These are phyloP conservation scores for Alternaria conjuncta DNA, from an alignment of 2,329 filamentous ascomycete genomes.

Conservation along the genomic window DNA sequence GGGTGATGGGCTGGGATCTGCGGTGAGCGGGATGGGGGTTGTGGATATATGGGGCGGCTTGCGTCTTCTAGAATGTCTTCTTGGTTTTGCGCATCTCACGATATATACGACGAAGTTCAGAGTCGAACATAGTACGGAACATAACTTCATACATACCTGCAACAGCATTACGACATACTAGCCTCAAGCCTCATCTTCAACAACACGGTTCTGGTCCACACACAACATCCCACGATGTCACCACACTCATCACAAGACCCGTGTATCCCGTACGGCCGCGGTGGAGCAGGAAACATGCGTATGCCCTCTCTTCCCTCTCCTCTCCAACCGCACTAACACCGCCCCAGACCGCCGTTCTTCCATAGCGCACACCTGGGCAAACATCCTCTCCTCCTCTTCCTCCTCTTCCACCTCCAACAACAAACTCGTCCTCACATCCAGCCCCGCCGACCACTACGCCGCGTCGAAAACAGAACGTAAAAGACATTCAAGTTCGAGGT, in stretches of 20 bases:
- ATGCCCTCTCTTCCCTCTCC: not conserved
- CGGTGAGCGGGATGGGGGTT: not conserved
- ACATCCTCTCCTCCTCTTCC: not conserved
- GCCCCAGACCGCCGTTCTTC: conserved; percentile 16
- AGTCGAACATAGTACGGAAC: too few species aligned
- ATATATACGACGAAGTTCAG: too few species aligned
- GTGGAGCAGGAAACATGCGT: conserved; percentile 23
- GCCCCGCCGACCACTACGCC: conserved; percentile 12
- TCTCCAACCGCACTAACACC: too few species aligned
- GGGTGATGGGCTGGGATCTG: not conserved
- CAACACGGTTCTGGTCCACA: too few species aligned
- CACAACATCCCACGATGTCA: not conserved
- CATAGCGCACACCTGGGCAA: conserved; percentile 13
- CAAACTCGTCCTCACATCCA: not conserved
- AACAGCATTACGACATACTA: too few species aligned
- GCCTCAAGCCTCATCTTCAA: too few species aligned
- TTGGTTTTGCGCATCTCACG: not conserved
- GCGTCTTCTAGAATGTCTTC: not conserved
- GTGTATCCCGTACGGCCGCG: conserved; percentile 17
- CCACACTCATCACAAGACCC: conserved; percentile 1
- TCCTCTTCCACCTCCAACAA: not conserved
- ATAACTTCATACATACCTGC: too few species aligned
- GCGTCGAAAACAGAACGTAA: conserved; percentile 4
- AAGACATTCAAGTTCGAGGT: not conserved
- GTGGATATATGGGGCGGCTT: not conserved